Evolutionary conservation across 2,329 filamentous ascomycete genomes (phyloP), one percentile per base, ranked within the genome.

Genomic region (Sclerotinia glacialis): DNA sequence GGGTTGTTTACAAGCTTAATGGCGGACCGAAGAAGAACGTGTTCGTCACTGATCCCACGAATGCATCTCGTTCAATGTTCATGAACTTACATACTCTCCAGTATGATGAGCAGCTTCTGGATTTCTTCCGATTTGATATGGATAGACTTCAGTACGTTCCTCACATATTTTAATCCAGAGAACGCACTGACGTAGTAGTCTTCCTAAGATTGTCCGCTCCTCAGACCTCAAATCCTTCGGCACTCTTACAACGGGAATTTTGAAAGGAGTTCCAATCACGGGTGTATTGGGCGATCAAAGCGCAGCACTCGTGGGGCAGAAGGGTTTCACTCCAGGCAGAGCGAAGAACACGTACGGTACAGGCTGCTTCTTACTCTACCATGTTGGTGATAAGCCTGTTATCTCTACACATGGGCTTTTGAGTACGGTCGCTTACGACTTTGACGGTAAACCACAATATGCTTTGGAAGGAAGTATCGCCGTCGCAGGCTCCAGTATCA

Each of bases 1-100:
- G 93, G 93, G 82, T 97, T 67, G 85, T 96, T 64, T 96, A 92
- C 80, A 88, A 89, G 73, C 84, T 97, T 61, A 92, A 96, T 74
- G 92, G 91, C 67, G 89, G 90, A 60, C 82, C 81, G 42, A 82
- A 86, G 67, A 86, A 83, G 62, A 79, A 80, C 66, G 78, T 93
- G 53, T 88, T 91, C 75, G 91, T 96, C 67, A 95, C 93, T 0
- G 93, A 97, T 77, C 87, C 89, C 58, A 92, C 91, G 68, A 97
- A 97, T 77, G 93, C 93, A 26, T 94, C 90, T 64, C 83, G 93
- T 74, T 97, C 93, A 68, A 96, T 96, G 92, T 95, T 97, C 78
- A 93, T 96, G 89, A 92, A 96, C 79, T 83, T 97, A 64, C 84
- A 87, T 72, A 93, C 88, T 14, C 83, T 92, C 67, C 78, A 93